A percentile compares a stretch with the other conserved stretches of the same genome.
Evolutionary conservation across 305 asterid species (phyloP).

Genomic region (Salvia sclarea): DNA sequence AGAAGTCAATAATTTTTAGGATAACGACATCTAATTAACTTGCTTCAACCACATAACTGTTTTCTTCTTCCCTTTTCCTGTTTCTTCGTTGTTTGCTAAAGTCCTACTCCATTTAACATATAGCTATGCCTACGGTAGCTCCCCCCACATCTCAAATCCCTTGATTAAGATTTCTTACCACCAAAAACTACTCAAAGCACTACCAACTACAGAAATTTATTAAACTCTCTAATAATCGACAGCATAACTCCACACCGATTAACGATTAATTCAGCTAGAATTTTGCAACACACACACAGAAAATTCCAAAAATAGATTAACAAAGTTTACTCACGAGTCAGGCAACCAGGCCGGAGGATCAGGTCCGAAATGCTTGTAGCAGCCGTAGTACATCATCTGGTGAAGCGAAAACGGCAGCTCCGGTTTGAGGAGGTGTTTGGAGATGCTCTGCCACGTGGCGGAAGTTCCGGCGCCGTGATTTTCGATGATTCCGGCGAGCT

Average conservation of each 20-base stretch:
- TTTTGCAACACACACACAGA: background rate
- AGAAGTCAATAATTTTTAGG: background rate
- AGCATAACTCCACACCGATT: background rate
- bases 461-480: slow-evolving; percentile 60
- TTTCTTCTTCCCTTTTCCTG: background rate
- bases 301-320: background rate
- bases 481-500: slow-evolving; percentile 53
- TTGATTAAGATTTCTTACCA: background rate
- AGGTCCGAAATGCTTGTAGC: slow-evolving; percentile 74
- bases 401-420: slow-evolving; percentile 75
- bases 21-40: slow-evolving; percentile 10
- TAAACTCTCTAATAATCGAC: background rate
- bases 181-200: background rate
- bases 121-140: background rate
- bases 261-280: no score
- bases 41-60: background rate
- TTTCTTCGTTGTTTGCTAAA: background rate
- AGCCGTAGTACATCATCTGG: slow-evolving; percentile 90
- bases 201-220: background rate
- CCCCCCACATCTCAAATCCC: background rate
- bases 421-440: slow-evolving; percentile 67
- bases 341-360: slow-evolving; percentile 95
- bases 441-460: slow-evolving; percentile 61
- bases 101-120: background rate
- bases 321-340: slow-evolving; percentile 46